Evolutionary conservation across 495 filamentous ascomycete species (phyloP), one percentile per base, ranked within the genome.

Genomic region (Hyaloscypha variabilis): DNA sequence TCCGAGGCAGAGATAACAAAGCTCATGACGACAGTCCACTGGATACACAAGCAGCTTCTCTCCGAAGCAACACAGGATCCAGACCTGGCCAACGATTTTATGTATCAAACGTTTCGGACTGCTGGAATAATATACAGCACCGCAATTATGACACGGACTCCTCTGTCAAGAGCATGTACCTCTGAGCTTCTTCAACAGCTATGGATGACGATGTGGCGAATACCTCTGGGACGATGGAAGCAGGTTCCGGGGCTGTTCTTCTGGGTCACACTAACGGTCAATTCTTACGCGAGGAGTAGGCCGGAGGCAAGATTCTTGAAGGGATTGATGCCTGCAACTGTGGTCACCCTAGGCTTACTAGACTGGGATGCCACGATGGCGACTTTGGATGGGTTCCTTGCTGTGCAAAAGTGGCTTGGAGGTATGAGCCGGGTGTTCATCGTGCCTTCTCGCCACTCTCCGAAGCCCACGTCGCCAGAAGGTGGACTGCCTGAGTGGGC

Each of bases 361-460:
- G 54, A 66, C 17, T 68, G 66, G 66, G 59, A 66, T 28, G 66
- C 53, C 8, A 34, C 53, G 31, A 50, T 50, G 11, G 68, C 39
- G 17, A 50, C 31, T 14, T 31, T 71, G 50, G 53, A 60, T 21
- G 60, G 26, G 8, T 71, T 71, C 58, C 26, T 66, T 17, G 21
- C n/a, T 5, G 62, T 71, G n/a, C 66, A 71, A 28, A 68, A 25
- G 42, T 71, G 69, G 69, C 55, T 71, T 6, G 39, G 39, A n/a
- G 61, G 50, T 34, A 34, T 49, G 49, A 59, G n/a, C 25, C 57
- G 21, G 30, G 21, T 19, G 19, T 23, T 30, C 11, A 21, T 39
- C 6, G 34, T 24, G 21, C 57, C 57, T 42, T 59, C 57, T 25
- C 8, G 21, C 0, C 19, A 59, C 11, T 42, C 25, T 28, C 57